Conservation (phyloP, 2,329 filamentous ascomycete species). For the Cordyceps farinosa region DNA sequence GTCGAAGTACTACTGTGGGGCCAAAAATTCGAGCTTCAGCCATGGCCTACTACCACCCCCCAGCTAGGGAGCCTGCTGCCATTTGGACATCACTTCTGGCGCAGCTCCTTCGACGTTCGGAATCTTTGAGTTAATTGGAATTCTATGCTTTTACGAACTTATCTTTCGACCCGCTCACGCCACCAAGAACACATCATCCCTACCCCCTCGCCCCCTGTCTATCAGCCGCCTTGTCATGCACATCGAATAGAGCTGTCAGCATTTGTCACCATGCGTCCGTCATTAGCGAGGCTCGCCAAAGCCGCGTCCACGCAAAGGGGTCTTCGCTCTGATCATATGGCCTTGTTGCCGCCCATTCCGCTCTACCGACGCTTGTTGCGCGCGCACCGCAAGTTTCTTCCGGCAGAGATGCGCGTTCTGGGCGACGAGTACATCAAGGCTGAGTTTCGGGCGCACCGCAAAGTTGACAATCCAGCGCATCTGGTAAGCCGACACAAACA, state of each 20-base stretch:
- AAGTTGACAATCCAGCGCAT: conserved; percentile 86
- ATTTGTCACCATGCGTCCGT: conserved; percentile 27
- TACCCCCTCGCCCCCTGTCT: not conserved
- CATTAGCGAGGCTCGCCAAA: conserved; percentile 34
- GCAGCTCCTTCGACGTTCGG: not conserved
- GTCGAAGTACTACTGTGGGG: conserved; percentile 9
- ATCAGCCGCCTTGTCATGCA: not conserved
- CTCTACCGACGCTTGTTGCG: conserved; percentile 86
- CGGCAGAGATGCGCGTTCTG: conserved; percentile 69
- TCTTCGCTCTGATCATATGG: conserved; percentile 46
- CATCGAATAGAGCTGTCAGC: not conserved
- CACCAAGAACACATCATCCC: not conserved
- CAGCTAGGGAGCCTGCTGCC: not conserved
- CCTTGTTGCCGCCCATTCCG: conserved; percentile 80
- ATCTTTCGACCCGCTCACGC: not conserved
- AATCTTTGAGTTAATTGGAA: no score
- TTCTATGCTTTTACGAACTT: not conserved
- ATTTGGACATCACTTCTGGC: not conserved
- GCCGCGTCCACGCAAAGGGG: conserved; percentile 31
- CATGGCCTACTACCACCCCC: not conserved
- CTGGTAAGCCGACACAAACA: conserved; percentile 56
- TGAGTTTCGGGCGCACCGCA: conserved; percentile 81
- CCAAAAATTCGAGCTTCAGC: conserved; percentile 14
- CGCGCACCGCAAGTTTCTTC: conserved; percentile 76
- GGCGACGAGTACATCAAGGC: conserved; percentile 92